Conservation (phyloP, 148 eudicot genomes). For the Rhododendron williamsianum region DNA sequence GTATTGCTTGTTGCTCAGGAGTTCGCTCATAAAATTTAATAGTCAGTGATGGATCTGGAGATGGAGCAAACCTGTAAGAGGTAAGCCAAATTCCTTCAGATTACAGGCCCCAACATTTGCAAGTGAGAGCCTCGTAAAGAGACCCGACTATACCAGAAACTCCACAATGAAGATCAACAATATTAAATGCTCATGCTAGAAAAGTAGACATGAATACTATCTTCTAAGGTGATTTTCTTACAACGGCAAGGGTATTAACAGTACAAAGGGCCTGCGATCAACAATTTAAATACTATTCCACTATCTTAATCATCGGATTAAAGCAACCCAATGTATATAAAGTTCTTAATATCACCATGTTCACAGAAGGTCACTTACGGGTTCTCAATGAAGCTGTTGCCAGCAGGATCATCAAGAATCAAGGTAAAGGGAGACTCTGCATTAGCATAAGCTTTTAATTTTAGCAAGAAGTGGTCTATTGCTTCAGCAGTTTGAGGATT, state of each 20-base stretch:
- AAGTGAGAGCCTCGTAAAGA: neutral
- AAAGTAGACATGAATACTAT: neutral
- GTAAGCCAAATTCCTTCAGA: neutral
- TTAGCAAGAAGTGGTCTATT: conserved; percentile 65
- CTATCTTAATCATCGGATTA: neutral
- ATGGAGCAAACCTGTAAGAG: conserved; percentile 66
- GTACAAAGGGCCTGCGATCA: neutral
- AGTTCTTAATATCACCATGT: neutral
- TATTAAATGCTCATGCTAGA: neutral
- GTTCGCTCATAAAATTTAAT: conserved; percentile 77
- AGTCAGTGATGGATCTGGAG: conserved; percentile 65
- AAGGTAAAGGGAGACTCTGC: conserved; percentile 68
- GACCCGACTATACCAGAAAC: neutral
- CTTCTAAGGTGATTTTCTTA: neutral
- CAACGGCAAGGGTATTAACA: neutral
- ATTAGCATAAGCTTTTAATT: conserved; percentile 70
- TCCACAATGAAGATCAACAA: neutral
- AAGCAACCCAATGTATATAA: neutral
- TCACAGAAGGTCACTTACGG: conserved; percentile 47
- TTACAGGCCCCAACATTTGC: neutral
- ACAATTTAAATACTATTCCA: neutral
- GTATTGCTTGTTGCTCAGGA: conserved; percentile 73
- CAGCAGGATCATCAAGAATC: conserved; percentile 91
- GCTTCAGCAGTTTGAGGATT: conserved; percentile 89
- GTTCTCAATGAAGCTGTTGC: conserved; percentile 92